Base-by-base conservation (phyloP, 2,329 filamentous ascomycete genomes). In the Stemphylium vesicarium region DNA sequence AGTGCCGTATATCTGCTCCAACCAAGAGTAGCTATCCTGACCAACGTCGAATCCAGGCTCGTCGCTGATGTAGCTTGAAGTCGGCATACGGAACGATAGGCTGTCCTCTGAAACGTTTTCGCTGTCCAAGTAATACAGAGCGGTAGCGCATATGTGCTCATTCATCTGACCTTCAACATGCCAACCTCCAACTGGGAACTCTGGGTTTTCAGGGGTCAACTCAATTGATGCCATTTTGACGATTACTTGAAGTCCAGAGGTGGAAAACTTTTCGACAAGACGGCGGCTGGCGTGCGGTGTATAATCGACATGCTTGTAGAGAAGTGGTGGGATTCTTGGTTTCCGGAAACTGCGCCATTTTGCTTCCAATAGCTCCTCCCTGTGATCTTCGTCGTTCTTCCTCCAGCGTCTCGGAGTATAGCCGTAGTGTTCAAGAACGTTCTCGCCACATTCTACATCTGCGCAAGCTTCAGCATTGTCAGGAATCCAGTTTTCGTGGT, bases 141-240 rank as follows among this genome's bases (percentile, higher is more conserved):
- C 83, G 0, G 85, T 86, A 0, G 85, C 85, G 59, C 81, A 82
- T 33, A 90, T 88, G 58, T 82, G 83, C 69, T 90, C 87, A 62
- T 89, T 89, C 73, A 77, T 63, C 24, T 64, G 60, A 7, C 76
- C 76, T 59, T 79, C 77, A n/a, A 81, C 64, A 59, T 86, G 84
- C 81, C 84, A 86, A 1, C 72, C 74, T 0, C 84, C 84, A 13
- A 82, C 82, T 0, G 74, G 70, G 58, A 85, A 88, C 0, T 65
- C 64, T 0, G 86, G 83, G 2, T 84, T 80, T 15, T 84, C 82
- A 0, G 86, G 86, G 0, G 80, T 84, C 0, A 88, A 76, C 37
- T 86, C 78, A 45, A 88, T 82, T 32, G 79, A 82, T 1, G 84
- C 80, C 59, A 90, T 76, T 64, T 88, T 88, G 29, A 88, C 81